These are phyloP conservation scores for Corylus americana DNA, from an alignment of 306 rosid species.

Conservation along the genomic window DNA sequence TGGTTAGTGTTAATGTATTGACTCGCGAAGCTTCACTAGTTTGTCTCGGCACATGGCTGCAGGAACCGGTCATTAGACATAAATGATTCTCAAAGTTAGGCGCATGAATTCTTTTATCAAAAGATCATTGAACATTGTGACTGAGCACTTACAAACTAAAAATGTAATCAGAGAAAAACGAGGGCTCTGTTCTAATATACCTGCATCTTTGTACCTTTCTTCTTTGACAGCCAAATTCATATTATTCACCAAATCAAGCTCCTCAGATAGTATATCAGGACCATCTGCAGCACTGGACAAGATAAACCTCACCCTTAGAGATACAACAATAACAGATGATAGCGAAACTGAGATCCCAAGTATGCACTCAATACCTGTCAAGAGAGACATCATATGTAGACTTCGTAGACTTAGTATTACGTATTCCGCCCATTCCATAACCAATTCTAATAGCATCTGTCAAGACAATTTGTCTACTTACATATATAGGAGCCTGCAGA, in stretches of 20 bases:
- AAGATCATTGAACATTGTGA: background rate
- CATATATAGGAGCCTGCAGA: slow-evolving; percentile 94
- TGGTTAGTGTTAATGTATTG: slow-evolving; percentile 50
- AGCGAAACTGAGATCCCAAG: slow-evolving; percentile 16
- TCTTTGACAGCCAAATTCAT: slow-evolving; percentile 67
- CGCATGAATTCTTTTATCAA: slow-evolving; percentile 19
- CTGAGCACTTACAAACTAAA: slow-evolving; percentile 4
- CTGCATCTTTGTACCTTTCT: slow-evolving; percentile 93
- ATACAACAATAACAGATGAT: slow-evolving; percentile 1
- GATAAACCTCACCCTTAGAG: slow-evolving; percentile 20
- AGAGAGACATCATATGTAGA: slow-evolving; percentile 76
- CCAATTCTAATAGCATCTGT: slow-evolving; percentile 76
- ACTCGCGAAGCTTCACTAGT: slow-evolving; percentile 67
- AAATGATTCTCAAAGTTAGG: slow-evolving; percentile 17
- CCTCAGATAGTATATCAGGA: slow-evolving; percentile 70
- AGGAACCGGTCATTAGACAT: slow-evolving; percentile 31
- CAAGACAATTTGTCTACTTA: slow-evolving; percentile 76
- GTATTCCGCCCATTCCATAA: slow-evolving; percentile 74
- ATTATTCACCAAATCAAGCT: slow-evolving; percentile 72
- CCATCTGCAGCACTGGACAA: slow-evolving; percentile 76
- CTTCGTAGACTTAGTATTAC: slow-evolving; percentile 49
- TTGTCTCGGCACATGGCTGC: slow-evolving; percentile 91
- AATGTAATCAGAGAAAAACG: background rate
- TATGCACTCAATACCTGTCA: slow-evolving; percentile 66
- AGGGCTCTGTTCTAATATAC: slow-evolving; percentile 30